Base-by-base conservation (phyloP, 768 basidiomycete genomes). In the Scleroderma bovista region DNA sequence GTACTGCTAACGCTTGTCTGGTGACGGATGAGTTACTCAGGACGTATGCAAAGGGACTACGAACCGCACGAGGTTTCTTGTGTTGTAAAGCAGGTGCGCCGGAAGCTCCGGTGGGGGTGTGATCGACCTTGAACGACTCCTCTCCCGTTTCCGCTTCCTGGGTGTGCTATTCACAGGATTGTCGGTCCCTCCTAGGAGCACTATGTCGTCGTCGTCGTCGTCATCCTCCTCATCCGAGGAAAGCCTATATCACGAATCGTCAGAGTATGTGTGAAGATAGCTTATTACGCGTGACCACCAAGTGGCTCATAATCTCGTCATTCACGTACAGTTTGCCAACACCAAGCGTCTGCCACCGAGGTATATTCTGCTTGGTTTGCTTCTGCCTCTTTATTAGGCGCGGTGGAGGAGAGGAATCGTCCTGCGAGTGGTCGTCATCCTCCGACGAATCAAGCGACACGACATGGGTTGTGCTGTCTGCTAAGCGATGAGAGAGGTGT, bases 101-200 rank as follows among this genome's bases (percentile, higher is more conserved):
- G 84, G 69, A 13, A 89, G 64, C 32, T 71, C 72, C 0, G 88
- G 88, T 5, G 88, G 88, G 2, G 88, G 88, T 0, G 88, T 91
- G 34, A 90, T 76, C 3, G 88, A 91, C 20, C 73, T 69, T 26
- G 86, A 88, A 34, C 81, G 81, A 61, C 79, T 83, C 40, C 81
- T 75, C 36, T 69, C 58, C 34, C 74, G 68, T 48, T 74, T 69
- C 51, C 76, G 73, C 52, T 75, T 77, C 24, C 68, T 67, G 47
- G 71, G 71, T 2, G 61, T 58, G 16, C 47, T 8, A 8, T 47
- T 51, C 19, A 37, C 48, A n/a, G n/a, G 24, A 12, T 31, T 19
- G 13, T 58, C 34, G 4, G 44, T n/a, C n/a, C 42, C 3, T 38
- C 56, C 47, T 66, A 12, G 63, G 53, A 26, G 70, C 61, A 55